Base-by-base conservation (phyloP, 106 monocot species). In the Allium cepa region DNA sequence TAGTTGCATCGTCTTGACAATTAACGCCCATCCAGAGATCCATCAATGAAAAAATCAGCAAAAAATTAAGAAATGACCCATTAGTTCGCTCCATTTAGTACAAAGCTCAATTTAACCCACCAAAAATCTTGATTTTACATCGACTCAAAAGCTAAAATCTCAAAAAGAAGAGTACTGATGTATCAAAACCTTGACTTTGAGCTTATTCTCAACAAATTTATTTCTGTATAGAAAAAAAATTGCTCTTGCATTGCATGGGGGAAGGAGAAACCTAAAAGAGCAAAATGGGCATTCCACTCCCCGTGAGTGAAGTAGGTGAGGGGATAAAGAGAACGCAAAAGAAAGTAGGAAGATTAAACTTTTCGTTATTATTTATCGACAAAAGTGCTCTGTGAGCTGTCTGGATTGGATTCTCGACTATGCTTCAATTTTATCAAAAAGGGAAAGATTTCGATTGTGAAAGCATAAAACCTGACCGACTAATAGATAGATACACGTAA, bases 1-100 rank as follows among this genome's bases (percentile, higher is more conserved):
- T 75, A 60, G 81, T 77, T 4, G 83, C 75, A 60, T 86, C 86
- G 61, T 86, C 84, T 57, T 88, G 77, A 64, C 83, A 83, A 57
- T 82, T 18, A 9, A 64, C 57, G 14, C 61, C 26, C 49, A 58
- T 9, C 83, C 65, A 79, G 28, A 76, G 58, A 18, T 77, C 78
- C 62, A 75, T 51, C 17, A 75, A 22, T 16, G 56, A 68, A 53
- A 45, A 59, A 52, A 80, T 5, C 71, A 75, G 36, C 66, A 76
- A 14, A 11, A 81, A 63, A 61, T 62, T 64, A 14, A 75, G 28
- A 36, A 1, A 36, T 4, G 4, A 4, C 46, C 8, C 47, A 64
- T 52, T 16, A 18, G 57, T 16, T 8, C 60, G 60, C 12, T 47
- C 74, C 81, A 78, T 84, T 78, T 17, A 76, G 26, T 50, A 76